Base-by-base conservation (phyloP, 768 basidiomycete species). In the Russula vinacea region DNA sequence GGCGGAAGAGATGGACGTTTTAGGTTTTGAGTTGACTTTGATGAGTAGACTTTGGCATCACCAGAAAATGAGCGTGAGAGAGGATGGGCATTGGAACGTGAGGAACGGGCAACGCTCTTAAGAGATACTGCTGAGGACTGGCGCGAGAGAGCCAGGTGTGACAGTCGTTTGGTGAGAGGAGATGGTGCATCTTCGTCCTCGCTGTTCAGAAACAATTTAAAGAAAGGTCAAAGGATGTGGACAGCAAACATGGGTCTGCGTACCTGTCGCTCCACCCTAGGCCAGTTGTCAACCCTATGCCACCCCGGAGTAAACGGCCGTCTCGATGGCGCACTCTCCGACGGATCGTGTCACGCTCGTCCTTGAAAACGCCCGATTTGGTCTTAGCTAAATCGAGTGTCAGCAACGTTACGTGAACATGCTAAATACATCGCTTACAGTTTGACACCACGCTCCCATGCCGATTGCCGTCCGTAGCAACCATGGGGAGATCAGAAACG, bases 221-320 rank as follows among this genome's bases (percentile, higher is more conserved):
- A 32, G 50, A n/a, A 35, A 13, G 13, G 19, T 58, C 13, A 60
- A 32, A 22, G 19, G 49, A 53, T 16, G 44, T 13, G 29, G 16
- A 13, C 13, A n/a, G 39, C 51, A 39, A 42, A 42, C 33, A 8
- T 51, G 19, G 19, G 24, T 29, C 16, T n/a, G 42, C 70, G 45
- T 24, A 77, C 73, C 76, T 76, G 67, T 79, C 78, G 53, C 77
- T 78, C 78, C 78, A 79, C 1, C 78, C 78, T 13, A 79, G 70
- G 1, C 78, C 78, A 13, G 78, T 79, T 9, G 78, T 79, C 26
- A 79, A 70, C 4, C 78, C 78, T 22, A 78, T 71, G 10, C 78
- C 78, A 11, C 74, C 78, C 0, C 73, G 66, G 4, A 79, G 69
- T 5, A 78, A 64, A 47, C 67, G 65, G n/a, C 78, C 78, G 56